Evolutionary conservation across 176 grass and related monocot genomes (phyloP).

Genomic region (Guadua angustifolia): DNA sequence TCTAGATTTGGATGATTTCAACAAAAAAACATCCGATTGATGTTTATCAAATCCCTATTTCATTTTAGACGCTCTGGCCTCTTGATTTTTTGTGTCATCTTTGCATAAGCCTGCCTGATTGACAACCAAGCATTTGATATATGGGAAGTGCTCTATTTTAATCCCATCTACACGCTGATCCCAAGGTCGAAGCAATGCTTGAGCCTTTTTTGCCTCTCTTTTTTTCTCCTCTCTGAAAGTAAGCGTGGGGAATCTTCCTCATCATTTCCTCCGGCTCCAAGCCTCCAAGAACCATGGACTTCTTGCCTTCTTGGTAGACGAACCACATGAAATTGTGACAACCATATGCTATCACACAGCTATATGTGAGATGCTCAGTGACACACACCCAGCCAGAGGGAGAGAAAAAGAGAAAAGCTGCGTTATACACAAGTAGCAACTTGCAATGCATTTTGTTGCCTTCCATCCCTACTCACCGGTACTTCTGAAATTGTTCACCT

Average conservation of each 20-base stretch:
- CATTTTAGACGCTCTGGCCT: background rate
- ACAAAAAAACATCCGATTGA: too few relatives aligned
- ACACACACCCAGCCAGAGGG: background rate
- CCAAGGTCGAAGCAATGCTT: slow-evolving; percentile 21
- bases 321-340: slow-evolving; percentile 28
- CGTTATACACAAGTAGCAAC: slow-evolving; percentile 28
- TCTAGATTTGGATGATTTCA: too few relatives aligned
- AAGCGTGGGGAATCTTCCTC: slow-evolving; percentile 30
- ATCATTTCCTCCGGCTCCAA: slow-evolving; percentile 37
- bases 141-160: slow-evolving; percentile 35
- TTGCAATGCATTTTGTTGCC: slow-evolving; percentile 41
- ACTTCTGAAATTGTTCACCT: background rate
- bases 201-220: background rate
- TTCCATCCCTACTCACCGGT: slow-evolving; percentile 35
- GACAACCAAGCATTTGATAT: slow-evolving; percentile 29
- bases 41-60: too few relatives aligned
- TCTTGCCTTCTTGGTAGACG: slow-evolving; percentile 1
- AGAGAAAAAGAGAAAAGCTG: slow-evolving; percentile 26
- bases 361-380: slow-evolving; percentile 14
- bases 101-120: slow-evolving; percentile 18
- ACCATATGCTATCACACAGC: background rate
- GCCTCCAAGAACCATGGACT: slow-evolving; percentile 34
- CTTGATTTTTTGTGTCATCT: slow-evolving; percentile 30
- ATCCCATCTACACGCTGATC: slow-evolving; percentile 10
- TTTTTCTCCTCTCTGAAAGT: background rate